Conservation (phyloP, 1,284 basidiomycete species). For the Termitomyces sp. region DNA sequence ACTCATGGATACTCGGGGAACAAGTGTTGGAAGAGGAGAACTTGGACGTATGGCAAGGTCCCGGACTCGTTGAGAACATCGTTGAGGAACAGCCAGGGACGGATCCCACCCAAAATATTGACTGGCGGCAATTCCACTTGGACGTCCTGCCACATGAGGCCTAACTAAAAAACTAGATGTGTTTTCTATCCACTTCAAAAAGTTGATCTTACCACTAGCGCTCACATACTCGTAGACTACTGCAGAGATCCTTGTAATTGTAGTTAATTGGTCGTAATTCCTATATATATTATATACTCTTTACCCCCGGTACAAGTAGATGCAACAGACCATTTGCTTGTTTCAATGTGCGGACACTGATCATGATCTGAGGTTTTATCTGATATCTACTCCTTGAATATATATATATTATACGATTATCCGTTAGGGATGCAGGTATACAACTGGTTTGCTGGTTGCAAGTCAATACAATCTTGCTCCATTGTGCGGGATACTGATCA, state of each 20-base stretch:
- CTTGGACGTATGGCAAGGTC: conserved; percentile 9
- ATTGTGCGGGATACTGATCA: too few relatives aligned
- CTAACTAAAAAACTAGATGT: background rate
- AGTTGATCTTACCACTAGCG: background rate
- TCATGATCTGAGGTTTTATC: too few relatives aligned
- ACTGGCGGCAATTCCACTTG: conserved; percentile 43
- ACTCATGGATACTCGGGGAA: conserved; percentile 19
- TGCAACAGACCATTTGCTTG: background rate
- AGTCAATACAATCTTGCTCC: too few relatives aligned
- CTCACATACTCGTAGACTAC: background rate
- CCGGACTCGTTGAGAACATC: conserved; percentile 20
- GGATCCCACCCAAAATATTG: conserved; percentile 30
- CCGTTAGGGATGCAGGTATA: too few relatives aligned
- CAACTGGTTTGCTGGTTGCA: too few relatives aligned
- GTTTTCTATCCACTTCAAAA: background rate
- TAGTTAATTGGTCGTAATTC: background rate
- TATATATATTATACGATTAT: too few relatives aligned
- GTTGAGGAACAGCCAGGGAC: conserved; percentile 26
- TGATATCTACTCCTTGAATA: too few relatives aligned
- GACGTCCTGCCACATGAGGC: conserved; percentile 26
- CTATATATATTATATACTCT: background rate
- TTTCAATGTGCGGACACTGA: background rate
- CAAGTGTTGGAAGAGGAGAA: conserved; percentile 26
- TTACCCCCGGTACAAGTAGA: background rate
- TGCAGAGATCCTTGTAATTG: conserved; percentile 1